Evolutionary conservation across 164 flowering plant species (phyloP), one percentile per base, ranked within the genome.

Genomic region (Akebia trifoliata): DNA sequence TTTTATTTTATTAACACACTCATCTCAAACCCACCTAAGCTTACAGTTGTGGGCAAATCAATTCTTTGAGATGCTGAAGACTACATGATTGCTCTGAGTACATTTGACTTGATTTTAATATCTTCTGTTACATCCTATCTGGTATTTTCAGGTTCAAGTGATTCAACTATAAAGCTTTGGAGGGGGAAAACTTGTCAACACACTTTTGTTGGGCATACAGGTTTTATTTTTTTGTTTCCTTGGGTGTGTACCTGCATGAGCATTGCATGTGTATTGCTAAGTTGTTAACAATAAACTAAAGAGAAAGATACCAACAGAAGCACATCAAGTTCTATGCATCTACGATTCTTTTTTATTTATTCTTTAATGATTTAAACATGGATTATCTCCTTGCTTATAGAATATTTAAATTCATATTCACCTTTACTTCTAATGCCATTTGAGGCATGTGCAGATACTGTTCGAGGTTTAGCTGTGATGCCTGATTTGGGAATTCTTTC

Each of bases 171-270:
- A 35, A 94, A 94, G 69, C 86, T 94, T 52, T 94, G 99, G 99
- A 85, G 52, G 65, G 97, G 88, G 43, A 83, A 50, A 56, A 72
- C 78, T 36, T 85, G 99, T 55, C 5, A 72, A 14, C 93, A 80
- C 53, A 90, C 96, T 50, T 87, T 90, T 70, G 65, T 57, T 43
- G 99, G 97, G 49, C 99, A 94, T 65, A 69, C 90, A 72, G 99
- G 99, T 90, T 51, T 18, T 28, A 57, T 46, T 49, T 46, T 35
- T 39, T 3, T 15, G 1, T 54, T 48, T 47, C 50, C 35, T 40
- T 50, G 29, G 22, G 26, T 40, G 6, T 18, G 37, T 26, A 12
- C 42, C 17, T 22, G n/a, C n/a, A n/a, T n/a, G n/a, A n/a, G n/a
- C n/a, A n/a, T n/a, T n/a, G n/a, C n/a, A n/a, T n/a, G n/a, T n/a